Percentiles rank a stretch among this genome's conserved stretches.
Evolutionary conservation across 2,329 filamentous ascomycete genomes (phyloP).

Genomic region (Ophiostoma ulmi): DNA sequence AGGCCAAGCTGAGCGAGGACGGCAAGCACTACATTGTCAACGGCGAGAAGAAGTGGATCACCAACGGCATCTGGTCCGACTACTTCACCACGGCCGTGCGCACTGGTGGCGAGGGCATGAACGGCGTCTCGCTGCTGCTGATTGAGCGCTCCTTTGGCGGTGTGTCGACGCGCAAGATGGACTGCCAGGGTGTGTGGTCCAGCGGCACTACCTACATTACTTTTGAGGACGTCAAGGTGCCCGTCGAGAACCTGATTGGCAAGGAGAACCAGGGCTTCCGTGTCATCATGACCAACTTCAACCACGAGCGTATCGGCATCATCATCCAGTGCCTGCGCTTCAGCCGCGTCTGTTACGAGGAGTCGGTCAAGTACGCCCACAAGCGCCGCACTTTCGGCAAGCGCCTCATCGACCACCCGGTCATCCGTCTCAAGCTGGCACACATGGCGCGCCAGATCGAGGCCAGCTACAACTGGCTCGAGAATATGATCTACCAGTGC

Average conservation of each 20-base stretch:
- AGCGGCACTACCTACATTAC: conserved; percentile 95
- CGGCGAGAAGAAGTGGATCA: conserved; percentile 99
- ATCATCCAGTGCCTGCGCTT: conserved; percentile 97
- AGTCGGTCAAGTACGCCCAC: conserved; percentile 92
- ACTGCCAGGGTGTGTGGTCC: conserved; percentile 96
- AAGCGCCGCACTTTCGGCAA: conserved; percentile 97
- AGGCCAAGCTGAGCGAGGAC: conserved; percentile 89
- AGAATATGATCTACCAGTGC: conserved; percentile 91
- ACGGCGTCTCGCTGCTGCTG: conserved; percentile 81
- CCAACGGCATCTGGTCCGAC: conserved; percentile 92
- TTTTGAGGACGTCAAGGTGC: conserved; percentile 98
- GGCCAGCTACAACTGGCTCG: conserved; percentile 93
- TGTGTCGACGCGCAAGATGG: conserved; percentile 90
- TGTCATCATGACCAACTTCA: conserved; percentile 99
- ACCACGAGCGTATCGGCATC: conserved; percentile 98
- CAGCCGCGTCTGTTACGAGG: conserved; percentile 93
- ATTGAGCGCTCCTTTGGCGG: conserved; percentile 82
- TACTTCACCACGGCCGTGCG: conserved; percentile 97
- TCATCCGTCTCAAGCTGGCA: conserved; percentile 94
- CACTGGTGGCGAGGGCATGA: conserved; percentile 85
- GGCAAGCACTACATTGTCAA: conserved; percentile 99
- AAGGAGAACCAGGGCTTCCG: conserved; percentile 98
- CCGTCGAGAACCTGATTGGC: conserved; percentile 96
- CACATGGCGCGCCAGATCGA: conserved; percentile 99
- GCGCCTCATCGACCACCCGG: conserved; percentile 91